Conservation (phyloP, 352 stramenopile genomes). For the Globisporangium okanoganense region DNA sequence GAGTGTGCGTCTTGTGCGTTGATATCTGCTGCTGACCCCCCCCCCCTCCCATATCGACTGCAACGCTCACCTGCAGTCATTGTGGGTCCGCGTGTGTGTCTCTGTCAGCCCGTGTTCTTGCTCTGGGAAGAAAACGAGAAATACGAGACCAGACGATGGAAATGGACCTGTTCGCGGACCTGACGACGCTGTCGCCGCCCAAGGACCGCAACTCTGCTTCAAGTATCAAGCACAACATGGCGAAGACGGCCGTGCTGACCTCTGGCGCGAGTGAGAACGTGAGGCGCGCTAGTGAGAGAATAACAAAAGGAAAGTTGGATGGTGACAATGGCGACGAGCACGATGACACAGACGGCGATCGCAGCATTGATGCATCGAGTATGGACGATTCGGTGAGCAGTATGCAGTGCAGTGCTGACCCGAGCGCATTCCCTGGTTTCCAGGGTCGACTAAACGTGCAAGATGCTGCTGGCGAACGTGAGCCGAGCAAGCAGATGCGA, state of each 20-base stretch:
- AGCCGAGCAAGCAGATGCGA: constrained; percentile 14
- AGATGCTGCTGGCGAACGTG: not conserved
- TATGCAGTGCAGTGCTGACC: constrained; percentile 61
- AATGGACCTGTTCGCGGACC: constrained; percentile 12
- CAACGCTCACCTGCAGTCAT: not conserved
- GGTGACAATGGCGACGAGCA: not conserved
- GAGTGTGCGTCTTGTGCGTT: not conserved
- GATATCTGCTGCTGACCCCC: not conserved
- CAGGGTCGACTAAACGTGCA: constrained; percentile 10
- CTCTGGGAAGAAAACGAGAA: not conserved
- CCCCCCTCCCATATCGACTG: not conserved
- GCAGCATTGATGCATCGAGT: not conserved
- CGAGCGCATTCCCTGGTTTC: constrained; percentile 47
- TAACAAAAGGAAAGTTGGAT: not conserved
- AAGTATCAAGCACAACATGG: not conserved
- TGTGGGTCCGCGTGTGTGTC: not conserved
- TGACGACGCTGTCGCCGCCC: constrained; percentile 11
- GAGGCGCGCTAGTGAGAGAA: not conserved
- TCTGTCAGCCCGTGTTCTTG: too few relatives aligned
- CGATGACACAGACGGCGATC: not conserved
- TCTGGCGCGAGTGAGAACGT: not conserved
- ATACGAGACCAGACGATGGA: not conserved
- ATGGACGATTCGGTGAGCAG: constrained; percentile 7
- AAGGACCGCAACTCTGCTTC: not conserved
- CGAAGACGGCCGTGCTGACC: not conserved